Base-by-base conservation (phyloP, 169 alveolate species). In the Toxoplasma gondii region DNA sequence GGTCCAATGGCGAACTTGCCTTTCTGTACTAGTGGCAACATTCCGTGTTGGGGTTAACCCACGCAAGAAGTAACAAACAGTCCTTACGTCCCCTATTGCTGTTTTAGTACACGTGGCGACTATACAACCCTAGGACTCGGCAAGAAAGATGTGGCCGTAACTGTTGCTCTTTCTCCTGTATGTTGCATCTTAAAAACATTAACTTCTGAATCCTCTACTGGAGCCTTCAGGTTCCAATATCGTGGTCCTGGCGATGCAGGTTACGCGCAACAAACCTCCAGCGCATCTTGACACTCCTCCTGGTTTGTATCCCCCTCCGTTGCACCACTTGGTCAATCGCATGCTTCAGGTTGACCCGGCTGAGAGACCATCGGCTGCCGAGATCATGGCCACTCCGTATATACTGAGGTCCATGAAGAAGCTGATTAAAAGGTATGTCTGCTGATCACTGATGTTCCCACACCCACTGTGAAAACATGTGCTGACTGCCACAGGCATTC, bases 261-360 rank as follows among this genome's bases (percentile, higher is more conserved):
- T 91, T 45, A 91, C 94, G 17, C 81, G 36, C 27, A 84, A 58
- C 34, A 88, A 80, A 34, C 94, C 94, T 39, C 94, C 94, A 17
- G 34, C 94, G 10, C 86, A 69, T 43, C 41, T 91, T 41, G 94
- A 91, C 29, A 74, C 67, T 29, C 94, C 94, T 9, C 90, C 94
- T 34, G 88, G 39, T 27, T 38, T 67, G 39, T 91, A 91, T 44
- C 58, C 94, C 29, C 82, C 86, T 38, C 88, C 45, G 36, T 49
- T 91, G 31, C 88, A 70, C 81, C 94, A 74, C 38, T 78, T 91
- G 88, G 83, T 80, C 64, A 91, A 53, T 38, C 78, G 94, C 36
- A 91, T 91, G 94, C 94, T 91, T 53, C 94, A 91, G 10, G 83
- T 70, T 31, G 94, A 70, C 80, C 94, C 94, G 22, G 90, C 31